phyloP scores from a whole-genome alignment of 2,329 filamentous ascomycete genomes.

The Diaporthe velutina region DNA sequence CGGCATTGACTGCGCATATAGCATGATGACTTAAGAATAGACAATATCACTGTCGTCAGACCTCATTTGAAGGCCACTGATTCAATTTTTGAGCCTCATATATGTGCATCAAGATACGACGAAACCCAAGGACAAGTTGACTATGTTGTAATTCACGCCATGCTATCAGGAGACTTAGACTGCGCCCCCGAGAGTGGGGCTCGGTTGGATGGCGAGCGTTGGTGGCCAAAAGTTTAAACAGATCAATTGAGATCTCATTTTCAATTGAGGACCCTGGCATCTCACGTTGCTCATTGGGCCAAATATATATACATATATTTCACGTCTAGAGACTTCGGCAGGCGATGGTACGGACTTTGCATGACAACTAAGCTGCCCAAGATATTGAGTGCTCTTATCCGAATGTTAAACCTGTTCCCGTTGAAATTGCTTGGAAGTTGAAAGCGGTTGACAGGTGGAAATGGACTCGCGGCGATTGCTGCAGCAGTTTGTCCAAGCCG shows the following conservation, averaged over 20 bases:
- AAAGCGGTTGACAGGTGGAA: background rate
- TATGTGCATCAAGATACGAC: background rate
- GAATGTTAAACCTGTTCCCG: no score
- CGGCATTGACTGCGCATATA: background rate
- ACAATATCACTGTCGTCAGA: background rate
- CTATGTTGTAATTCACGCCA: background rate
- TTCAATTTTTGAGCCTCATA: background rate
- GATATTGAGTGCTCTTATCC: background rate
- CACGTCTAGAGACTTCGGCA: background rate
- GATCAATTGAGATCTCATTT: no score
- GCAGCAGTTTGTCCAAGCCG: background rate
- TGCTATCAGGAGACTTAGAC: no score
- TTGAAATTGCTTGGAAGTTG: no score
- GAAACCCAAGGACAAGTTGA: background rate
- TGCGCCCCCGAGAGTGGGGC: no score
- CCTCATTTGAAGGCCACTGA: background rate
- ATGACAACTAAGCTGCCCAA: background rate
- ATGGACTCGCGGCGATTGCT: background rate
- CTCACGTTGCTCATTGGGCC: no score
- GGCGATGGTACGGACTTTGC: background rate
- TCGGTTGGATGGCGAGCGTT: no score
- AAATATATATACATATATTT: no score
- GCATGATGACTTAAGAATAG: background rate
- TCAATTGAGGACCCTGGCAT: background rate
- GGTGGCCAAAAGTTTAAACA: no score